A percentile compares a stretch with the other conserved stretches of the same genome.
phyloP scores from a whole-genome alignment of 768 basidiomycete species.

The Tylopilus subfusipes region DNA sequence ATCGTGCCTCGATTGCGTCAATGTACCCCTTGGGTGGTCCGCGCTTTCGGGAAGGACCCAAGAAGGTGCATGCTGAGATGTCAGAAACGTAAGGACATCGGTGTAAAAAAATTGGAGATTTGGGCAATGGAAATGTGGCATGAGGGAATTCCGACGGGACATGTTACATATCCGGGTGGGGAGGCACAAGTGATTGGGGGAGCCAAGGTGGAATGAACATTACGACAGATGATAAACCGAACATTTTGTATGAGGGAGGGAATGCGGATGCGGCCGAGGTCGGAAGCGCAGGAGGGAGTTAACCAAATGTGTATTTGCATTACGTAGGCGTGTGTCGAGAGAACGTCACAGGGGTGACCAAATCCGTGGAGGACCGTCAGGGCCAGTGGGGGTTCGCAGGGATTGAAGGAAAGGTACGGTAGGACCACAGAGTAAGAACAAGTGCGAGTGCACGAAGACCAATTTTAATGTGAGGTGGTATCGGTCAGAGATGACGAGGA shows the following conservation, averaged over 20 bases:
- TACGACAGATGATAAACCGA: constrained; percentile 17
- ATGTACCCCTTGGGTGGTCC: constrained; percentile 94
- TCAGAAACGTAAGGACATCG: constrained; percentile 4
- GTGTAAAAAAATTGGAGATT: constrained; percentile 4
- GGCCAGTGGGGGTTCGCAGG: background rate
- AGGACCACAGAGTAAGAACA: background rate
- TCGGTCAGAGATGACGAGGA: constrained; percentile 9
- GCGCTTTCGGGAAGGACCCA: constrained; percentile 76
- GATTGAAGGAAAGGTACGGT: constrained; percentile 2
- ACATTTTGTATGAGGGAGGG: constrained; percentile 4
- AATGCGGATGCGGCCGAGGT: constrained; percentile 6
- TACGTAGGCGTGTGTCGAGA: constrained; percentile 16
- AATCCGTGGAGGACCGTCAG: background rate
- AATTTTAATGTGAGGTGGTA: constrained; percentile 7
- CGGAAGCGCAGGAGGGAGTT: background rate
- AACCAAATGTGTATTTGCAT: constrained; percentile 2
- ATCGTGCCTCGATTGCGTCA: constrained; percentile 85
- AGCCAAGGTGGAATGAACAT: constrained; percentile 13
- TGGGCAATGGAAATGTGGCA: background rate
- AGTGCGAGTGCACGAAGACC: constrained; percentile 1
- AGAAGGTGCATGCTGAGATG: constrained; percentile 65
- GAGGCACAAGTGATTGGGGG: constrained; percentile 2
- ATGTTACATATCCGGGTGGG: constrained; percentile 4
- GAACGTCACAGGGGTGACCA: constrained; percentile 6
- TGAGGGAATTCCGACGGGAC: constrained; percentile 1